Evolutionary conservation across 139 green algal species (phyloP).

Genomic region (Chlorella sp.): DNA sequence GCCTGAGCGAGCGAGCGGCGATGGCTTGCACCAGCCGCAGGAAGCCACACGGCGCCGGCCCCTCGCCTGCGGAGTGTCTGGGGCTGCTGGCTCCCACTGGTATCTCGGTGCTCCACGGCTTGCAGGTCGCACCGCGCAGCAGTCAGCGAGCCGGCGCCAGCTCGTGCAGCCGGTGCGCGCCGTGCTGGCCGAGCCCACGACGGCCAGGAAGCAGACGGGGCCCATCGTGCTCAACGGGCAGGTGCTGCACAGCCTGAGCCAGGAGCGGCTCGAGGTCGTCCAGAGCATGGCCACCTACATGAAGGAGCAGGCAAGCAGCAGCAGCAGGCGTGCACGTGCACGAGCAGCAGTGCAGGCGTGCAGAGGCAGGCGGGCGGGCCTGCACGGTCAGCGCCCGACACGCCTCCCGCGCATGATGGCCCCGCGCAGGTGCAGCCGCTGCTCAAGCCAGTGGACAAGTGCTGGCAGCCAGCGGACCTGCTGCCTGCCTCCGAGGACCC

Average conservation of each 20-base stretch:
- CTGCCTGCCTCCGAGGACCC: constrained; percentile 79
- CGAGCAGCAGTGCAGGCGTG: neutral
- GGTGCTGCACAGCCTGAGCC: constrained; percentile 60
- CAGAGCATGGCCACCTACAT: constrained; percentile 51
- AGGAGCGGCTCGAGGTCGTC: constrained; percentile 65
- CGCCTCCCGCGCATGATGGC: too few species aligned
- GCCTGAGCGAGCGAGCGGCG: too few species aligned
- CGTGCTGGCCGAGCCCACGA: neutral
- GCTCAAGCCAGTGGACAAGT: constrained; percentile 77
- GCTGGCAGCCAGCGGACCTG: constrained; percentile 95
- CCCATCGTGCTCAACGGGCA: constrained; percentile 69
- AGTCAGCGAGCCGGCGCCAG: too few species aligned
- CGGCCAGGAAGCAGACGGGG: constrained; percentile 9
- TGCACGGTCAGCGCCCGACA: too few species aligned
- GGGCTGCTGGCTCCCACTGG: too few species aligned
- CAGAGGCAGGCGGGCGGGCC: too few species aligned
- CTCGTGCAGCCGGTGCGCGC: too few species aligned
- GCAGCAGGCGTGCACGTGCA: neutral
- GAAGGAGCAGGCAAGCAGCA: neutral
- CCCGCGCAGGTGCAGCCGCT: constrained; percentile 58
- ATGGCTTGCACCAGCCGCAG: too few species aligned
- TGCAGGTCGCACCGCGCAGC: too few species aligned
- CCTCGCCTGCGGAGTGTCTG: too few species aligned
- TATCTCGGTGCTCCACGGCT: too few species aligned
- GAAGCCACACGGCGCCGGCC: too few species aligned